Conservation (phyloP, 2,329 filamentous ascomycete genomes). For the Ophidiomyces ophidiicola region DNA sequence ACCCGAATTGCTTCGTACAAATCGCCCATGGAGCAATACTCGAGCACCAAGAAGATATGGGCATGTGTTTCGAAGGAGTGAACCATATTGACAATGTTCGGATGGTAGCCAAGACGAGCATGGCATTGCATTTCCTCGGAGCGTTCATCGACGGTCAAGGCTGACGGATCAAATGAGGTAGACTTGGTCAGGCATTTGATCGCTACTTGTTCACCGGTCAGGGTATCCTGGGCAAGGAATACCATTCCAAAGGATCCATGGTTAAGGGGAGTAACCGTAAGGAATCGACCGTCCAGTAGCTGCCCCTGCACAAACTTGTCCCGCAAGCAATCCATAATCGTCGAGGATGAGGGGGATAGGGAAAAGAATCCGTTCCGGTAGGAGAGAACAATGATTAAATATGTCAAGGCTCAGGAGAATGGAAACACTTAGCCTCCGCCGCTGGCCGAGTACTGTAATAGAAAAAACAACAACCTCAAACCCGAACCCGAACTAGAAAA, state of each 20-base stretch:
- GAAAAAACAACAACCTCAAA: constrained; percentile 13
- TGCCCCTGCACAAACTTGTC: constrained; percentile 67
- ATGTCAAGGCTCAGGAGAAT: constrained; percentile 10
- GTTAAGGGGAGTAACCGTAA: constrained; percentile 87
- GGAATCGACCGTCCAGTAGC: constrained; percentile 77
- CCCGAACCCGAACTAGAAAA: constrained; percentile 18
- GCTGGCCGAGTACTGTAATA: constrained; percentile 7
- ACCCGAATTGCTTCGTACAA: constrained; percentile 93
- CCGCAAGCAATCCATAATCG: constrained; percentile 69
- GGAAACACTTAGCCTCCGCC: constrained; percentile 12
- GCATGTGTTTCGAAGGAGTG: constrained; percentile 84
- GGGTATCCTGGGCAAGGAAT: constrained; percentile 73
- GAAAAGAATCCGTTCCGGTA: not conserved
- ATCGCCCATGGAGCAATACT: constrained; percentile 91
- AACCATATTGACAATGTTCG: constrained; percentile 87
- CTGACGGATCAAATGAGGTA: constrained; percentile 48
- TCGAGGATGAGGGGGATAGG: not conserved
- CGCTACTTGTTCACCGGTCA: constrained; percentile 68
- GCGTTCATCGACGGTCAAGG: constrained; percentile 66
- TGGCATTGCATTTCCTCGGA: constrained; percentile 55
- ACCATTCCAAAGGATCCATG: constrained; percentile 99
- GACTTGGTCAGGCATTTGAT: constrained; percentile 94
- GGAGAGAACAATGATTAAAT: constrained; percentile 10
- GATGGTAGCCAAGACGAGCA: constrained; percentile 61
- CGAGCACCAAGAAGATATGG: constrained; percentile 83